phyloP scores from a whole-genome alignment of 2,329 filamentous ascomycete species.

The Fusarium agapanthi region DNA sequence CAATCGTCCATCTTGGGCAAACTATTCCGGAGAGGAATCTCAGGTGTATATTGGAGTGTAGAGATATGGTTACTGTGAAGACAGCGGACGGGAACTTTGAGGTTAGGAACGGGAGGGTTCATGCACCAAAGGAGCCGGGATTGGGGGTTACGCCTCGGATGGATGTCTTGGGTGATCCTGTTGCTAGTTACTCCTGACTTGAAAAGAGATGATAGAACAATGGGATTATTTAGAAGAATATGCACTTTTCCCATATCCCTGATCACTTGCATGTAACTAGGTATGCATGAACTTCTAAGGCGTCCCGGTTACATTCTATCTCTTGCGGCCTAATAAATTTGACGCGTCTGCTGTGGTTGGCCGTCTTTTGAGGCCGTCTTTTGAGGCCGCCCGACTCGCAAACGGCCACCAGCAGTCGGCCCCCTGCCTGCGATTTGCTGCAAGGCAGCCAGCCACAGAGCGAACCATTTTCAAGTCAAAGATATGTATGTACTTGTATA shows the following conservation, averaged over 20 bases:
- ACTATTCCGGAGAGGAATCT: slow-evolving; percentile 24
- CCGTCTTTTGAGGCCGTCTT: slow-evolving; percentile 7
- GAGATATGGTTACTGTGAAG: slow-evolving; percentile 24
- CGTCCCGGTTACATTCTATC: neutral
- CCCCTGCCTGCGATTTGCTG: neutral
- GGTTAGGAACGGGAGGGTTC: slow-evolving; percentile 15
- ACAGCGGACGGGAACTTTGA: slow-evolving; percentile 29
- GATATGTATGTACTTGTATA: neutral
- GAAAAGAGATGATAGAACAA: neutral
- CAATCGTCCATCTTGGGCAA: slow-evolving; percentile 29
- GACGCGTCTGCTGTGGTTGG: neutral
- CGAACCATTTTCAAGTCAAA: neutral
- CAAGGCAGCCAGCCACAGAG: slow-evolving; percentile 1
- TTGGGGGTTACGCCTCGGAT: slow-evolving; percentile 18
- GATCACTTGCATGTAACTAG: neutral
- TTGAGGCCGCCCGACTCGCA: neutral
- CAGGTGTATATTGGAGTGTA: slow-evolving; percentile 27
- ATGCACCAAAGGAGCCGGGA: slow-evolving; percentile 23
- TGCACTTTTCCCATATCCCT: neutral
- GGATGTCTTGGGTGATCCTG: slow-evolving; percentile 28
- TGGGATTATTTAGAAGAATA: neutral
- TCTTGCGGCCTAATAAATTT: neutral
- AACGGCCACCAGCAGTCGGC: slow-evolving; percentile 7
- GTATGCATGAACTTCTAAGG: neutral
- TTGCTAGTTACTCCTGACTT: slow-evolving; percentile 25